A percentile compares a stretch with the other conserved stretches of the same genome.
phyloP scores from a whole-genome alignment of 2,329 filamentous ascomycete genomes.

The Fusarium acutatum region DNA sequence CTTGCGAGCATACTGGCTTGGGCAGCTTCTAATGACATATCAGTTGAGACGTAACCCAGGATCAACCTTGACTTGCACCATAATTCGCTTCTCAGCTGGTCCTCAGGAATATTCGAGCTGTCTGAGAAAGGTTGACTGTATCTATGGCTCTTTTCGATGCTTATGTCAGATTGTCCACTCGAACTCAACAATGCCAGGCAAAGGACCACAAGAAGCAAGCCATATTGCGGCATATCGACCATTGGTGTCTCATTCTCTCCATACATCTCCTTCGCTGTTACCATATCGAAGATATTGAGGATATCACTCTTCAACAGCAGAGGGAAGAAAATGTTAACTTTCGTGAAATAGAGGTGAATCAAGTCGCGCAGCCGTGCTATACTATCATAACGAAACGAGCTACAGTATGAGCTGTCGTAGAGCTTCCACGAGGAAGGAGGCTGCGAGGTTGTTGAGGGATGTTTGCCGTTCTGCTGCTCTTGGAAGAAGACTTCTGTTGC shows the following conservation, averaged over 20 bases:
- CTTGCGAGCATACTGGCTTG: constrained; percentile 44
- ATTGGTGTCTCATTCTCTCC: accelerated
- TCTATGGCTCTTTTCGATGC: not conserved
- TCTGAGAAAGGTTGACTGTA: no score
- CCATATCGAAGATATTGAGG: not conserved
- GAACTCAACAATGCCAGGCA: not conserved
- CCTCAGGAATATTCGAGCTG: not conserved
- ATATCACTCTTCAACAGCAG: not conserved
- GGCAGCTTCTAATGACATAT: constrained; percentile 34
- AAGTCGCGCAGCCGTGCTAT: not conserved
- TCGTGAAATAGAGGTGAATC: constrained; percentile 31
- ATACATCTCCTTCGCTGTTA: not conserved
- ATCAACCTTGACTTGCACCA: constrained; percentile 40
- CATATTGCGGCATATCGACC: not conserved
- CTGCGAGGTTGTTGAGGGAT: accelerated
- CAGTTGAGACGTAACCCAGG: constrained; percentile 28
- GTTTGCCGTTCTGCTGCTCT: not conserved
- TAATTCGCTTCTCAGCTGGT: not conserved
- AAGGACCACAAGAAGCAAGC: constrained; percentile 4
- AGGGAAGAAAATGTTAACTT: constrained; percentile 42
- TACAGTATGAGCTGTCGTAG: not conserved
- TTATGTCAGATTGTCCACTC: not conserved
- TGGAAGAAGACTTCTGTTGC: constrained; percentile 27
- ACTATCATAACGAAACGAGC: accelerated
- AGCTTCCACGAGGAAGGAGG: constrained; percentile 16